Conservation (phyloP, 768 basidiomycete genomes). For the Leucosporidium yakuticum region DNA sequence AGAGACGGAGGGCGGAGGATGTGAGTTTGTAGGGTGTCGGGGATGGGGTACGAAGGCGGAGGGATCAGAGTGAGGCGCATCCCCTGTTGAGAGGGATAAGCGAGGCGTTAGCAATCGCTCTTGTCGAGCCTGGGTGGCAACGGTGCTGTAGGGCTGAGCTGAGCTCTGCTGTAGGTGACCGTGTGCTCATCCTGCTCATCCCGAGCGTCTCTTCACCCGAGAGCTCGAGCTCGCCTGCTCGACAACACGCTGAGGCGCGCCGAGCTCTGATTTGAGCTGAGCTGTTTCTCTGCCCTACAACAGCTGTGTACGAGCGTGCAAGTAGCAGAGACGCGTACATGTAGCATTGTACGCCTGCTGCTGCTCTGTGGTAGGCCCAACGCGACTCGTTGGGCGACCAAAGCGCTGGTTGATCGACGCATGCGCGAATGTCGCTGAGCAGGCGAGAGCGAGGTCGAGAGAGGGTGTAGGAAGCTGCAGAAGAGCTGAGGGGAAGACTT, state of each 20-base stretch:
- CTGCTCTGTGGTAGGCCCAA: too few species aligned
- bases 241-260: not conserved
- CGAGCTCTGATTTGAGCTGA: too few species aligned
- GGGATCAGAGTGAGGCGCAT: slow-evolving; percentile 21
- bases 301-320: too few species aligned
- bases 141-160: not conserved
- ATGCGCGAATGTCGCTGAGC: too few species aligned
- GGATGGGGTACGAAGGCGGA: slow-evolving; percentile 6
- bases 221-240: not conserved
- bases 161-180: not conserved
- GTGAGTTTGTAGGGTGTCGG: slow-evolving; percentile 9
- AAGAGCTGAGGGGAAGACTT: too few species aligned
- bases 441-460: too few species aligned
- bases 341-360: too few species aligned
- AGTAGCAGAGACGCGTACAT: too few species aligned
- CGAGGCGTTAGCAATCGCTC: not conserved
- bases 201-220: not conserved
- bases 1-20: not conserved
- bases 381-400: too few species aligned
- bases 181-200: not conserved
- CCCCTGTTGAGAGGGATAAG: not conserved
- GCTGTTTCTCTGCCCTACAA: too few species aligned
- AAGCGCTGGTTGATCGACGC: too few species aligned
- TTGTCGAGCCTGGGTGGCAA: not conserved
- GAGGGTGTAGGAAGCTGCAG: too few species aligned